A percentile compares a stretch with the other conserved stretches of the same genome.
phyloP scores from a whole-genome alignment of 306 rosid genomes.

The Acmispon strigosus region DNA sequence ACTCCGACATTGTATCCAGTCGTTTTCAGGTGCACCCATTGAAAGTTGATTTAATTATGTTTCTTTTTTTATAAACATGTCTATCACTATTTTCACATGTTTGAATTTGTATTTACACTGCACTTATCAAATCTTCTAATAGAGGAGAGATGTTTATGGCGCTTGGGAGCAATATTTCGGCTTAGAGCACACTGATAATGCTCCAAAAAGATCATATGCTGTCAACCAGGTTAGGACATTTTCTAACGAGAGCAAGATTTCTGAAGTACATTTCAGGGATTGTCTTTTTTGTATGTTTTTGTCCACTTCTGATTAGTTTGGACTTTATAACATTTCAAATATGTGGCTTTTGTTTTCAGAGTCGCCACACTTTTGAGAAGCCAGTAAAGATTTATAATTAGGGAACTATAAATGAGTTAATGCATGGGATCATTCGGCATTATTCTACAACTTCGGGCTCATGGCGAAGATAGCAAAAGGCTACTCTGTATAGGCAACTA shows the following conservation, averaged over 20 bases:
- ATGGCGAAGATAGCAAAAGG: constrained; percentile 20
- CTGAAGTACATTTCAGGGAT: not conserved
- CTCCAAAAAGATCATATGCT: constrained; percentile 72
- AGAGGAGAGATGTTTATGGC: constrained; percentile 91
- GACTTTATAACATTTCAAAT: constrained; percentile 7
- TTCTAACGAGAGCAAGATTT: not conserved
- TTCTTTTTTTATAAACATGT: not conserved
- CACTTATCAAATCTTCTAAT: not conserved
- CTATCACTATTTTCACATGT: not conserved
- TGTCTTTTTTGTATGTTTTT: not conserved
- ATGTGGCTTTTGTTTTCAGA: constrained; percentile 40
- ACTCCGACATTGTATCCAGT: constrained; percentile 61
- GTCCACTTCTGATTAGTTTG: not conserved
- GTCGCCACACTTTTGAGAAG: constrained; percentile 82
- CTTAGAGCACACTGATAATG: constrained; percentile 75
- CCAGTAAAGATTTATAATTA: constrained; percentile 88
- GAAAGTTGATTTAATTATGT: not conserved
- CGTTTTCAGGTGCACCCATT: constrained; percentile 63
- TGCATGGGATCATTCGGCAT: constrained; percentile 31
- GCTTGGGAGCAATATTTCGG: constrained; percentile 98
- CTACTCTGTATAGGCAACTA: constrained; percentile 33
- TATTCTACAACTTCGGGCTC: constrained; percentile 24
- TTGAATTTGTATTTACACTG: not conserved
- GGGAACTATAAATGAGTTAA: constrained; percentile 17
- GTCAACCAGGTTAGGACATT: constrained; percentile 53